phyloP scores from a whole-genome alignment of 306 rosid genomes.

The cucumber (Cucumis sativus) region Cucumber_9930_V3 NC_026657.2:21168001-21168500 shows the following conservation, averaged over 20 bases:
- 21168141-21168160: conserved; percentile 97
- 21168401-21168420: conserved; percentile 85
- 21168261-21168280: background rate
- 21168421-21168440: conserved; percentile 76
- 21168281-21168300: conserved; percentile 4
- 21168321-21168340: background rate
- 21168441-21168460: conserved; percentile 58
- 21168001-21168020: background rate
- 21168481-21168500: background rate
- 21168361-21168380: conserved; percentile 63
- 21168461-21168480: background rate
- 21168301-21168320: background rate
- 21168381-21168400: conserved; percentile 83
- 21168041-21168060: background rate
- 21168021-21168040: background rate
- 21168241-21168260: background rate
- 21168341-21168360: conserved; percentile 63
- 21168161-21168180: conserved; percentile 96
- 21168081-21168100: background rate
- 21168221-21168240: background rate
- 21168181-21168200: conserved; percentile 96
- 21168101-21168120: background rate
- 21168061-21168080: background rate
- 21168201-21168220: conserved; percentile 60
- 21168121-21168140: conserved; percentile 31